Evolutionary conservation across 345 rosid species (phyloP).

Genomic region (Citrus inodora): DNA sequence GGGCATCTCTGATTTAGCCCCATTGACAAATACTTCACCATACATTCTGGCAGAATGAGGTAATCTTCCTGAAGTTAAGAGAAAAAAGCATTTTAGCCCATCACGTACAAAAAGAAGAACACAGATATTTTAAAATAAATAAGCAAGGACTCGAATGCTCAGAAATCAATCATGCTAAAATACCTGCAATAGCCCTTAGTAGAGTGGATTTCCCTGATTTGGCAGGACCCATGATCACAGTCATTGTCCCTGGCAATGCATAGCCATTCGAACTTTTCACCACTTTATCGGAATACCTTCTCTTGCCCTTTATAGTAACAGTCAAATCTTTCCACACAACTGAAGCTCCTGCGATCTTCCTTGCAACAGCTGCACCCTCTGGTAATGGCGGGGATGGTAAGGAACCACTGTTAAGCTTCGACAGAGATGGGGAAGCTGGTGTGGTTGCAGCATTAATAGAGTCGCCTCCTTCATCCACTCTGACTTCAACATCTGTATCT

Average conservation of each 20-base stretch:
- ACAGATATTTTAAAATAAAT: background rate
- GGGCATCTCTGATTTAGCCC: constrained; percentile 62
- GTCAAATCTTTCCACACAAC: constrained; percentile 96
- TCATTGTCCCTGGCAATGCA: constrained; percentile 96
- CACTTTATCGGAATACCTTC: constrained; percentile 88
- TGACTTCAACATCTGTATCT: constrained; percentile 72
- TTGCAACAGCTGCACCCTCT: constrained; percentile 49
- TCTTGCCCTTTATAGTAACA: constrained; percentile 80
- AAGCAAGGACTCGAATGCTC: background rate
- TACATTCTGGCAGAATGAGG: constrained; percentile 73
- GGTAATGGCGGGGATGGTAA: constrained; percentile 76
- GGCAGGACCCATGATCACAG: constrained; percentile 99
- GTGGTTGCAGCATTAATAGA: constrained; percentile 73
- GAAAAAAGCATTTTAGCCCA: constrained; percentile 18
- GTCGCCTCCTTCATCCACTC: constrained; percentile 79
- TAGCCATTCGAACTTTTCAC: constrained; percentile 92
- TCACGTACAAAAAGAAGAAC: background rate
- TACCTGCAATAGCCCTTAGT: constrained; percentile 92
- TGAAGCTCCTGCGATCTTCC: constrained; percentile 86
- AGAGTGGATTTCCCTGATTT: constrained; percentile 95
- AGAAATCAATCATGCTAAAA: background rate
- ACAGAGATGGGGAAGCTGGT: constrained; percentile 77
- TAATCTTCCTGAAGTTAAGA: constrained; percentile 64
- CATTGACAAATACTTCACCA: constrained; percentile 88
- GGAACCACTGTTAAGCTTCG: constrained; percentile 83